Evolutionary conservation across 2,329 filamentous ascomycete species (phyloP), one percentile per base, ranked within the genome.

Genomic region (Trichoderma sp.): DNA sequence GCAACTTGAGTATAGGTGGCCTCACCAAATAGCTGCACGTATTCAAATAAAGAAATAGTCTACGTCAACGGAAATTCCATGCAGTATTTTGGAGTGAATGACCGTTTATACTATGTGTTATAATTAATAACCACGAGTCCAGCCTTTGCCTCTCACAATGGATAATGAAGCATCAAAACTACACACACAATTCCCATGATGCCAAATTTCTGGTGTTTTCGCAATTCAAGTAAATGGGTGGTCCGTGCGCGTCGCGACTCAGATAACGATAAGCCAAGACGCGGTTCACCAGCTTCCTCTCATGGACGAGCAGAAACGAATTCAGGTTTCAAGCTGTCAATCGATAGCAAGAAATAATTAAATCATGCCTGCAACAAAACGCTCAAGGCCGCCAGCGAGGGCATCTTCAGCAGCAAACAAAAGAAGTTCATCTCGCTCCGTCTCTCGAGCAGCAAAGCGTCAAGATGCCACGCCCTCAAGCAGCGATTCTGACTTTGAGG

Each of bases 361-460:
- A 34, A 57, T 26, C 32, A 72, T 72, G 71, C 67, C 71, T 36
- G 66, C 59, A 39, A 28, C 47, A 15, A 72, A 72, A 59, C 71
- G 71, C 7, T 13, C 26, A 67, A 72, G 57, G 3, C 39, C 26
- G 20, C 32, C 67, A 20, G 67, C 67, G 12, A 55, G 28, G 12
- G 47, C 20, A 11, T 34, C 65, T 26, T 43, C 70, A 28, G 39
- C 32, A 28, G 23, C 30, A 17, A 7, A 9, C 39, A 63, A 30
- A 28, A 58, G n/a, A 57, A 32, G 7, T 8, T 39, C 32, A 23
- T 34, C 55, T 26, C n/a, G 43, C 20, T 8, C 36, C 39, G 34
- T 4, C 28, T 58, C 61, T 12, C 13, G 8, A 55, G 17, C 63
- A 53, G 20, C 43, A 23, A 26, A 62, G 20, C 28, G 6, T 1